Evolutionary conservation across 1,284 basidiomycete genomes (phyloP).

Genomic region (Waitea zeae): DNA sequence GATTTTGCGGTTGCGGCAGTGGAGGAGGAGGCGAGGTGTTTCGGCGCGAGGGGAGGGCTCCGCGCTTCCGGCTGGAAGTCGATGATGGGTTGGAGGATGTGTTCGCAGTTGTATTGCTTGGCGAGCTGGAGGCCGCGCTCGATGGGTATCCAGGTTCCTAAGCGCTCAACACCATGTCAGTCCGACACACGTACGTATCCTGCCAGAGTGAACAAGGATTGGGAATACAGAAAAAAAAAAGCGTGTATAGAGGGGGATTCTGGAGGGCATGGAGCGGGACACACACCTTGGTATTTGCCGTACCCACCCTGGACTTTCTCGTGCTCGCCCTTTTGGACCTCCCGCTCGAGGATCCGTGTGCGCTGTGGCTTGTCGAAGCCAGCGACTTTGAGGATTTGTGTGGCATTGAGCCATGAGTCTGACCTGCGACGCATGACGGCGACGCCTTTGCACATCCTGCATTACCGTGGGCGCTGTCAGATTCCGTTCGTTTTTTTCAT

Average conservation of each 20-base stretch:
- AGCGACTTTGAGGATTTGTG: conserved; percentile 97
- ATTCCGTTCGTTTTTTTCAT: conserved; percentile 13
- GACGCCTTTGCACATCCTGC: conserved; percentile 87
- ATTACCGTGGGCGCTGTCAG: conserved; percentile 18
- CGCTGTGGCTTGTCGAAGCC: conserved; percentile 99
- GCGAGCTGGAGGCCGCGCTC: conserved; percentile 79
- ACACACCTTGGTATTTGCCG: conserved; percentile 95
- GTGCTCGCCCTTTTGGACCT: conserved; percentile 97
- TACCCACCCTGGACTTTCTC: conserved; percentile 99
- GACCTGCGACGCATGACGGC: conserved; percentile 95
- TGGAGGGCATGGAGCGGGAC: conserved; percentile 1
- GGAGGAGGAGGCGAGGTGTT: conserved; percentile 76
- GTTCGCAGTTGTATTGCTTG: conserved; percentile 87
- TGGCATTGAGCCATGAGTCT: conserved; percentile 98
- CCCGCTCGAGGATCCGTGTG: conserved; percentile 91
- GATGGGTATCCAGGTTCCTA: conserved; percentile 98
- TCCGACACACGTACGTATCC: not conserved
- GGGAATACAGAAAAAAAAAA: not conserved
- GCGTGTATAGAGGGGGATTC: too few relatives aligned
- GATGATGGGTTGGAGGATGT: conserved; percentile 82
- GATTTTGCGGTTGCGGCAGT: conserved; percentile 19
- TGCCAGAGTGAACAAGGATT: too few relatives aligned
- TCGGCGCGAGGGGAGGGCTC: conserved; percentile 92
- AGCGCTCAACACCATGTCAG: too few relatives aligned
- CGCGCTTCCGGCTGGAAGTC: conserved; percentile 85